Conservation (phyloP, 768 basidiomycete genomes). For the Amanita exitialis region DNA sequence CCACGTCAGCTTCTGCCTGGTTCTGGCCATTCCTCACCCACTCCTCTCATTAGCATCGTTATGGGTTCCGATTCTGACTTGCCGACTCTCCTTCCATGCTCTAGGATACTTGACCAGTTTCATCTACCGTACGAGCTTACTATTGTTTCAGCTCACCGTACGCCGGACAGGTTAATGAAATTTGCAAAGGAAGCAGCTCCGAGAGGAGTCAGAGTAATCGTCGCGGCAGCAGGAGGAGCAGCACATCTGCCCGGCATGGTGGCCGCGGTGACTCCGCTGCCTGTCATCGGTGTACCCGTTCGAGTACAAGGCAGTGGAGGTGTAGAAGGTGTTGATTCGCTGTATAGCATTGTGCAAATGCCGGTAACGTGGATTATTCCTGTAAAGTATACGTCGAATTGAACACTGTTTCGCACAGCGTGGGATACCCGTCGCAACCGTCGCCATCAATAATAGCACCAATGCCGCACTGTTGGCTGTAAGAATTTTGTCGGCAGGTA, state of each 20-base stretch:
- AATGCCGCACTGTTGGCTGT: conserved; percentile 91
- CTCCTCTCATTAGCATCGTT: conserved; percentile 85
- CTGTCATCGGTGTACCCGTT: conserved; percentile 95
- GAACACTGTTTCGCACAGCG: conserved; percentile 37
- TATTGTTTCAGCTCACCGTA: conserved; percentile 95
- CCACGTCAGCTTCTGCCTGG: conserved; percentile 33
- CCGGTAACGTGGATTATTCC: conserved; percentile 49
- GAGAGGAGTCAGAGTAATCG: conserved; percentile 63
- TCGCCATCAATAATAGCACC: conserved; percentile 91
- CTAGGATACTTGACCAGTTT: conserved; percentile 78
- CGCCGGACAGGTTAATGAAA: conserved; percentile 74
- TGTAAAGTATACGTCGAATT: background rate
- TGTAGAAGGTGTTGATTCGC: conserved; percentile 93
- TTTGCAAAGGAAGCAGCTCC: conserved; percentile 70
- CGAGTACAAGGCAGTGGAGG: conserved; percentile 52
- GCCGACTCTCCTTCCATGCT: conserved; percentile 86
- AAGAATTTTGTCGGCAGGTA: conserved; percentile 74
- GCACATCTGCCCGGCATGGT: conserved; percentile 99
- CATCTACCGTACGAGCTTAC: conserved; percentile 84
- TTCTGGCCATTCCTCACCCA: conserved; percentile 45
- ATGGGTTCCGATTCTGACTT: conserved; percentile 99
- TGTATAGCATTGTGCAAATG: conserved; percentile 99
- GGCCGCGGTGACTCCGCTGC: conserved; percentile 84
- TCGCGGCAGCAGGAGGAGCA: conserved; percentile 97
- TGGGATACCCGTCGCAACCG: conserved; percentile 94